Percentiles rank a stretch among this genome's conserved stretches.
Conservation (phyloP, 2,329 filamentous ascomycete genomes). For the Madurella mycetomatis region DNA sequence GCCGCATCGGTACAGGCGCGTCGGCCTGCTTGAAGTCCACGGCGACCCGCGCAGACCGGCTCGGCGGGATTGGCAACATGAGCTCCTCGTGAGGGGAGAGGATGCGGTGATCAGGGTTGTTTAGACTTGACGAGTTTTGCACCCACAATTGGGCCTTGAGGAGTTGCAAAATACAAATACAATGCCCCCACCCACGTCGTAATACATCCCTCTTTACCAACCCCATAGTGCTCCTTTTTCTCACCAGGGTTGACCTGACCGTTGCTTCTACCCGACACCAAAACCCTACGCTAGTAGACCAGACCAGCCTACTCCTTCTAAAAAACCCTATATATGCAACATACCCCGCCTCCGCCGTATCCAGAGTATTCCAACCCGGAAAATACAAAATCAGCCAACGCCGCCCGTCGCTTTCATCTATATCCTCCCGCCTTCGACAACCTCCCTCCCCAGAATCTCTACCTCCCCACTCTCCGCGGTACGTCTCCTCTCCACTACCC, state of each 20-base stretch:
- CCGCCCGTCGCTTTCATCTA: conserved; percentile 18
- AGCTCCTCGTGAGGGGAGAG: conserved; percentile 7
- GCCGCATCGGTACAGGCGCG: conserved; percentile 3
- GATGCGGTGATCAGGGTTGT: not conserved
- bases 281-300: not conserved
- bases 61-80: not conserved
- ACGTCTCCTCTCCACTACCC: conserved; percentile 65
- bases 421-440: conserved; percentile 55
- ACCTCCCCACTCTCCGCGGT: conserved; percentile 49
- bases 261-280: not conserved
- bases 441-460: conserved; percentile 60
- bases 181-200: too few relatives aligned
- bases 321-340: not conserved
- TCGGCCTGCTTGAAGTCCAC: conserved; percentile 13
- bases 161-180: too few relatives aligned
- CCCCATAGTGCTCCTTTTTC: not conserved
- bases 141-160: too few relatives aligned
- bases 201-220: too few relatives aligned
- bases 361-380: not conserved
- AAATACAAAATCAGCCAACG: conserved; percentile 1
- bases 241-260: not conserved
- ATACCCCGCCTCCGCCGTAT: not conserved
- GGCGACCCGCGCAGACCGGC: conserved; percentile 5
- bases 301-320: not conserved
- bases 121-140: not conserved